These are phyloP conservation scores for Calonectria henricotiae DNA, from an alignment of 2,329 filamentous ascomycete genomes.

Conservation along the genomic window DNA sequence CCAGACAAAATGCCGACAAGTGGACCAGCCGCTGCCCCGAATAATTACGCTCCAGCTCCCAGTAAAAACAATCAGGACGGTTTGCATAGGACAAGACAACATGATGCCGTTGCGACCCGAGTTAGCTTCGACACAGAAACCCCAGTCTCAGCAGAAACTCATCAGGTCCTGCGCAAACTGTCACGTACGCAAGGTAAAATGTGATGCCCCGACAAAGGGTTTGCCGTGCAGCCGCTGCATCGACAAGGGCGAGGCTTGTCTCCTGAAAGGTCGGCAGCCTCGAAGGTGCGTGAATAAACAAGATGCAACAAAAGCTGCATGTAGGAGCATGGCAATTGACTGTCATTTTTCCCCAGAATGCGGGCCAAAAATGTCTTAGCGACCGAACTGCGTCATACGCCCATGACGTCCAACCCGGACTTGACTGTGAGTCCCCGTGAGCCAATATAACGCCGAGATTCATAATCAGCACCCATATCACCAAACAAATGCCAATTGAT, in stretches of 20 bases:
- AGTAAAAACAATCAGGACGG: background rate
- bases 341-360: background rate
- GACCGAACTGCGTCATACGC: background rate
- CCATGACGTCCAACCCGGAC: background rate
- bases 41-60: conserved; percentile 10
- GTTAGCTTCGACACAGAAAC: background rate
- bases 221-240: conserved; percentile 26
- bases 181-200: conserved; percentile 30
- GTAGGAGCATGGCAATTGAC: background rate
- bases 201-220: conserved; percentile 25
- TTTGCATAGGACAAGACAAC: background rate
- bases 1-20: conserved; percentile 15
- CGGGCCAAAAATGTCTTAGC: background rate
- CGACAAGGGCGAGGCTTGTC: conserved; percentile 24
- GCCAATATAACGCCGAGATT: conserved; percentile 1
- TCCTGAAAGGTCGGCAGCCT: conserved; percentile 24
- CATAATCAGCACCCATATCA: background rate
- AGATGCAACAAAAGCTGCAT: background rate
- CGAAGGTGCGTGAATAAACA: conserved; percentile 18
- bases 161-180: conserved; percentile 27
- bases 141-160: conserved; percentile 12
- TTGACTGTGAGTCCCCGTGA: background rate
- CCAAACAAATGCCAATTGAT: background rate
- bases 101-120: conserved; percentile 1
- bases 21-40: conserved; percentile 9